Percentiles rank a stretch among this genome's conserved stretches.
Conservation (phyloP, 2,329 filamentous ascomycete genomes). For the Colletotrichum acutatum region DNA sequence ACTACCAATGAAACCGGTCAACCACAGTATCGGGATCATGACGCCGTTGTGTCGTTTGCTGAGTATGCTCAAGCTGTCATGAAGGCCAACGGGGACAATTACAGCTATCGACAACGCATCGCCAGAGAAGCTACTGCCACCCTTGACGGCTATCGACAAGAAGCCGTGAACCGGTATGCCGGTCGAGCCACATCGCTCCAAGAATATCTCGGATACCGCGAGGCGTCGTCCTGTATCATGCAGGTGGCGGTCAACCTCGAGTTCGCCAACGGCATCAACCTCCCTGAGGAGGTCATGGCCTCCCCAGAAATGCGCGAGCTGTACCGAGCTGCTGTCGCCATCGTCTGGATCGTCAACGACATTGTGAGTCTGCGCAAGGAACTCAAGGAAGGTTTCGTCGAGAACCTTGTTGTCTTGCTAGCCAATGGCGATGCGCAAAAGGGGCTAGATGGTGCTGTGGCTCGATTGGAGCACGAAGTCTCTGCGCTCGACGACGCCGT, state of each 20-base stretch:
- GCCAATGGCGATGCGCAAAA: neutral
- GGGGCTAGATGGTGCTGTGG: conserved; percentile 1
- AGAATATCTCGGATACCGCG: conserved; percentile 15
- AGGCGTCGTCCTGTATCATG: conserved; percentile 26
- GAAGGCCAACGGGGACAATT: neutral
- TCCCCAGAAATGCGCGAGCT: conserved; percentile 17
- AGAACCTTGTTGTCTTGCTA: conserved; percentile 26
- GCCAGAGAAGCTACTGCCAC: conserved; percentile 9
- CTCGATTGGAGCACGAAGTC: conserved; percentile 1
- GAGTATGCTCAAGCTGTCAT: conserved; percentile 8
- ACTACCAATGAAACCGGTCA: neutral
- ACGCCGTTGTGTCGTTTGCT: conserved; percentile 5
- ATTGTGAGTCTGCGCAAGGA: conserved; percentile 21
- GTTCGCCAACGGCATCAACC: conserved; percentile 16
- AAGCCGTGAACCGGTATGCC: conserved; percentile 19
- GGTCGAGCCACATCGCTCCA: neutral
- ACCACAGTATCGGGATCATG: conserved; percentile 3
- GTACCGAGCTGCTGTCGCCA: conserved; percentile 11
- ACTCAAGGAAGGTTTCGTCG: conserved; percentile 21
- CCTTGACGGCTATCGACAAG: conserved; percentile 5
- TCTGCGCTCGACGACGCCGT: conserved; percentile 7
- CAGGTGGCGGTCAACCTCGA: conserved; percentile 18
- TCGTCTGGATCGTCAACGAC: conserved; percentile 24
- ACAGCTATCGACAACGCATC: conserved; percentile 5
- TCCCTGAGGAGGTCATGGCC: conserved; percentile 22